These are phyloP conservation scores for Blastobotrys mokoenaii DNA, from an alignment of 805 yeast species.

Conservation along the genomic window DNA sequence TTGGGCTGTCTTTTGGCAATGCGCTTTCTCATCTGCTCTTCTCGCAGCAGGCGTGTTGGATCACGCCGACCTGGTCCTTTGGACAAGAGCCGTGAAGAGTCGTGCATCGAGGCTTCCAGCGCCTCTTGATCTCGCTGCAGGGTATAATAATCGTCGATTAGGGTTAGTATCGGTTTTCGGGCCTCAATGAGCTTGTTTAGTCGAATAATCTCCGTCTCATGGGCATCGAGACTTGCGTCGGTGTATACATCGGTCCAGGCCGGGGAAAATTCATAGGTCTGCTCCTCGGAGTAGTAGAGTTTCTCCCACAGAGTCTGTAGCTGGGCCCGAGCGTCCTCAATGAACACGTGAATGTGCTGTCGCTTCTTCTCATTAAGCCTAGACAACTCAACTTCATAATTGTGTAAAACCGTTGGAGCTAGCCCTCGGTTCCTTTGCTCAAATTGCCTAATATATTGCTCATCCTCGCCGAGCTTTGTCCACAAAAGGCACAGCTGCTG, in stretches of 20 bases:
- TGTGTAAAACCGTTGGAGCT: conserved; percentile 38
- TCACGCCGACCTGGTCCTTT: conserved; percentile 34
- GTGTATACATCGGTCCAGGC: conserved; percentile 37
- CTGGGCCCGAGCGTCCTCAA: conserved; percentile 49
- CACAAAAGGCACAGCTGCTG: conserved; percentile 44
- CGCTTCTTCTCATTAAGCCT: conserved; percentile 54
- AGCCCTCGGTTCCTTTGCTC: conserved; percentile 36
- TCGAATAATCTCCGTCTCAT: conserved; percentile 51
- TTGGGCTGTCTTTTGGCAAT: conserved; percentile 63
- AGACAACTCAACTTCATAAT: conserved; percentile 46
- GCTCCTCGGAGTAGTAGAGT: conserved; percentile 48
- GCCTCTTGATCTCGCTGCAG: conserved; percentile 52
- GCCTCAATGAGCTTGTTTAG: conserved; percentile 43
- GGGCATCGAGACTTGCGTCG: conserved; percentile 52
- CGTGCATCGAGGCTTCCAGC: conserved; percentile 63
- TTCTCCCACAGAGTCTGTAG: conserved; percentile 56
- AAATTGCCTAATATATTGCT: conserved; percentile 35
- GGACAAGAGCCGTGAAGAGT: conserved; percentile 68
- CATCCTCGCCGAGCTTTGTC: conserved; percentile 46
- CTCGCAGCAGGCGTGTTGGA: conserved; percentile 69
- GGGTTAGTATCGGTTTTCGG: conserved; percentile 46
- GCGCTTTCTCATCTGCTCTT: conserved; percentile 66
- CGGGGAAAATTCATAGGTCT: conserved; percentile 41
- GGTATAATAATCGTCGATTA: conserved; percentile 47
- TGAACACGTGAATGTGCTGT: conserved; percentile 58